phyloP scores from a whole-genome alignment of 768 basidiomycete genomes.

The Lepiota subincarnata region DNA sequence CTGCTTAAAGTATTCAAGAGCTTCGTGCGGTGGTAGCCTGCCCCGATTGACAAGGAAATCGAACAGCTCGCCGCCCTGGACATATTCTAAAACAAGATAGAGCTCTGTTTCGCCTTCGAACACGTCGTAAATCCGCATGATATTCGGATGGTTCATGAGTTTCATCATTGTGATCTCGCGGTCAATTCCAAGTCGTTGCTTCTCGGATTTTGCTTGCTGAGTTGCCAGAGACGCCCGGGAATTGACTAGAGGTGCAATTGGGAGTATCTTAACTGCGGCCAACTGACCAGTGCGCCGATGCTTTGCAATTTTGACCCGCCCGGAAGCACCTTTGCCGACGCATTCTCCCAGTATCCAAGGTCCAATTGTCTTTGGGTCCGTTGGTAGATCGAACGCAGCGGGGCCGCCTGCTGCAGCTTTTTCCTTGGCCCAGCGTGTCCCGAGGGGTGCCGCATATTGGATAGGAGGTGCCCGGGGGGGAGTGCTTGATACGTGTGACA shows the following conservation, averaged over 20 bases:
- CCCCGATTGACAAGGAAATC: slow-evolving; percentile 93
- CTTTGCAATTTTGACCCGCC: slow-evolving; percentile 90
- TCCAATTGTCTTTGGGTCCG: slow-evolving; percentile 83
- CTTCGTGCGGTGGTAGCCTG: slow-evolving; percentile 74
- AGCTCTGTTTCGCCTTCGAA: slow-evolving; percentile 90
- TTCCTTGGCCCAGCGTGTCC: slow-evolving; percentile 87
- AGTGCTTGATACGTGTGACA: slow-evolving; percentile 41
- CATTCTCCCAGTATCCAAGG: slow-evolving; percentile 94
- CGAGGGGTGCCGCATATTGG: slow-evolving; percentile 63
- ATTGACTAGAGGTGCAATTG: slow-evolving; percentile 70
- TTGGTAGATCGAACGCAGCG: slow-evolving; percentile 73
- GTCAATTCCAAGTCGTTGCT: slow-evolving; percentile 83
- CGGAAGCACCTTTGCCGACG: slow-evolving; percentile 90
- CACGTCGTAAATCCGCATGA: slow-evolving; percentile 93
- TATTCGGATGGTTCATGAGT: slow-evolving; percentile 97
- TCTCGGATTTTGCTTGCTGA: slow-evolving; percentile 69
- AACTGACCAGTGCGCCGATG: slow-evolving; percentile 84
- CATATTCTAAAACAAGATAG: slow-evolving; percentile 91
- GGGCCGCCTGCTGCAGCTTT: slow-evolving; percentile 73
- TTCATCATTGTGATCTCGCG: slow-evolving; percentile 99
- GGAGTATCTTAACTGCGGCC: slow-evolving; percentile 95
- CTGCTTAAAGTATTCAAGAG: slow-evolving; percentile 91
- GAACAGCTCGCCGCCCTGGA: slow-evolving; percentile 94
- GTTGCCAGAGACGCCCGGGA: slow-evolving; percentile 67
- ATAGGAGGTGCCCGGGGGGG: slow-evolving; percentile 72